phyloP scores from a whole-genome alignment of 257 asterid genomes.

The Solanum bulbocastanum region DNA sequence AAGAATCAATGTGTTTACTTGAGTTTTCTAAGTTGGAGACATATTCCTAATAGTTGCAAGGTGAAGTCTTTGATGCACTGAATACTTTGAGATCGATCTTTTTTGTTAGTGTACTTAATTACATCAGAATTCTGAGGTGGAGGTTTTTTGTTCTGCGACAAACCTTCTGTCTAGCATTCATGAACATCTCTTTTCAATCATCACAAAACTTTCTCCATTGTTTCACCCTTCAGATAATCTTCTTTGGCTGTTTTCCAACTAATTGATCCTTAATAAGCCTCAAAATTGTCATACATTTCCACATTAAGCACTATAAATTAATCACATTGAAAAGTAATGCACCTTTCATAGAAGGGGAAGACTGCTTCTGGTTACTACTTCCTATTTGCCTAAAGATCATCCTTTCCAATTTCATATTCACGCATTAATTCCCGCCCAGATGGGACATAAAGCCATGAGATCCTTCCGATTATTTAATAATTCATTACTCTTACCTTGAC shows the following conservation, averaged over 20 bases:
- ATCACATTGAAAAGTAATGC: not conserved
- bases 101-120: not conserved
- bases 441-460: not conserved
- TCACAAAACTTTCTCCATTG: not conserved
- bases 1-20: not conserved
- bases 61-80: not conserved
- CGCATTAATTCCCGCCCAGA: not conserved
- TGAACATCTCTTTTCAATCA: not conserved
- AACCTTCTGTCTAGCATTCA: not conserved
- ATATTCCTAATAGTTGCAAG: not conserved
- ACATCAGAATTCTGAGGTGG: not conserved
- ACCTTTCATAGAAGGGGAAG: not conserved
- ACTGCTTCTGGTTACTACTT: not conserved
- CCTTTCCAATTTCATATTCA: not conserved
- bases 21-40: not conserved
- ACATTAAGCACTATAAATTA: not conserved
- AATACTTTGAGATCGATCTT: not conserved
- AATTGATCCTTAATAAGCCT: not conserved
- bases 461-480: not conserved
- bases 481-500: not conserved
- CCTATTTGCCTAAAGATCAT: not conserved
- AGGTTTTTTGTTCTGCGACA: not conserved
- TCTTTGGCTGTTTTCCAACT: not conserved
- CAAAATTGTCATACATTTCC: not conserved
- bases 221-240: not conserved